Percentiles rank a stretch among this genome's conserved stretches.
These are phyloP conservation scores for Aspergillus haitiensis DNA, from an alignment of 495 filamentous ascomycete species.

Conservation along the genomic window DNA sequence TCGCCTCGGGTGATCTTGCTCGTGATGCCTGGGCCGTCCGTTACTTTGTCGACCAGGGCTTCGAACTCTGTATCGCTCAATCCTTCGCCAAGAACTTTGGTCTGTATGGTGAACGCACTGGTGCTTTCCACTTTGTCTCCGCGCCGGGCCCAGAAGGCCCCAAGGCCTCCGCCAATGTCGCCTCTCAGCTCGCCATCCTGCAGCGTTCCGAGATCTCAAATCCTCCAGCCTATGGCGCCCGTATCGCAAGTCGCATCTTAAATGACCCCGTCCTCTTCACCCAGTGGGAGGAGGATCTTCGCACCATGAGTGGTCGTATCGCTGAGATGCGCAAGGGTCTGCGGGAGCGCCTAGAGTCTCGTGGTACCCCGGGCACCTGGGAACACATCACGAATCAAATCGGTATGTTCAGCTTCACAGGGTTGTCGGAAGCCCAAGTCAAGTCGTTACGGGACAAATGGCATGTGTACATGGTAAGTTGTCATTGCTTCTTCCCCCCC, in stretches of 20 bases:
- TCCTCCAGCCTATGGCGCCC: constrained; percentile 89
- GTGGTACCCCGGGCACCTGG: constrained; percentile 84
- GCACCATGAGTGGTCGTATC: constrained; percentile 93
- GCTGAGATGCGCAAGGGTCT: constrained; percentile 81
- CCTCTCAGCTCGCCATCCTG: constrained; percentile 87
- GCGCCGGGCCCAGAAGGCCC: constrained; percentile 64
- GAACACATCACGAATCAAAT: constrained; percentile 98
- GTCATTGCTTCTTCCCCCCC: constrained; percentile 4
- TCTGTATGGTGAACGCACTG: constrained; percentile 92
- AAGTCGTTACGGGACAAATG: constrained; percentile 70
- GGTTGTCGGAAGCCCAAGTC: constrained; percentile 84
- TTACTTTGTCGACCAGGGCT: constrained; percentile 90
- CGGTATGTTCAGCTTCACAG: constrained; percentile 99
- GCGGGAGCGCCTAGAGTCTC: constrained; percentile 71
- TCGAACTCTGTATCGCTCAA: constrained; percentile 94
- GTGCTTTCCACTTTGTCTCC: constrained; percentile 94
- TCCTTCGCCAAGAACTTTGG: constrained; percentile 99
- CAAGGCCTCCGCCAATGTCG: constrained; percentile 62
- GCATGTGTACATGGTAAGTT: constrained; percentile 83
- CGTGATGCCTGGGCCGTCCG: constrained; percentile 88
- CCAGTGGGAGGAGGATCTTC: constrained; percentile 93
- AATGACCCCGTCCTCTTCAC: constrained; percentile 81
- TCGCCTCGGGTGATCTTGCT: constrained; percentile 85
- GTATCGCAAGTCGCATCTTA: constrained; percentile 77
- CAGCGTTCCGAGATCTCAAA: constrained; percentile 98